These are phyloP conservation scores for Calonectria pauciramosa DNA, from an alignment of 2,329 filamentous ascomycete genomes.

Conservation along the genomic window DNA sequence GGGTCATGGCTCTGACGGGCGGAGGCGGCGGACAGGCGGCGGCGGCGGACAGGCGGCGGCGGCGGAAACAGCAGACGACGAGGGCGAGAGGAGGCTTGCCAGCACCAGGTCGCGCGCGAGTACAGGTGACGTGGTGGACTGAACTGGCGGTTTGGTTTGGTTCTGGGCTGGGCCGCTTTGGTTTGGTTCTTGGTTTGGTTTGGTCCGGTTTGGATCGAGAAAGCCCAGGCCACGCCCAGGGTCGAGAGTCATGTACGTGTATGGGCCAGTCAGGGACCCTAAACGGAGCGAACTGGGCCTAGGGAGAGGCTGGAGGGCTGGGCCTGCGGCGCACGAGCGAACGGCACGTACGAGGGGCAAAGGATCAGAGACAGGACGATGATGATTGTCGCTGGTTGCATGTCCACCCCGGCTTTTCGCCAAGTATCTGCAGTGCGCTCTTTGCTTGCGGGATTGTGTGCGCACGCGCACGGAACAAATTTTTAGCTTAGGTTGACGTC, in stretches of 20 bases:
- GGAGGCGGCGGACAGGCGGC: neutral
- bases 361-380: conserved; percentile 8
- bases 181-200: conserved; percentile 2
- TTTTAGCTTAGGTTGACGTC: conserved; percentile 18
- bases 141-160: neutral
- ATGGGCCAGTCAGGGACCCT: conserved; percentile 1
- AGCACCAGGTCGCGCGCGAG: neutral
- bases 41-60: neutral
- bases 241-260: conserved; percentile 5
- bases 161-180: neutral
- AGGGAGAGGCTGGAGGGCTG: conserved; percentile 4
- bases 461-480: conserved; percentile 24
- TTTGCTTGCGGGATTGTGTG: conserved; percentile 11
- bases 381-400: conserved; percentile 21
- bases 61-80: conserved; percentile 9
- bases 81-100: neutral
- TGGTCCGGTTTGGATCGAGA: neutral
- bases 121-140: conserved; percentile 11
- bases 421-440: neutral
- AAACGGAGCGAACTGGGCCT: neutral
- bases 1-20: conserved; percentile 18
- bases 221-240: conserved; percentile 4
- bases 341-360: conserved; percentile 10
- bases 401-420: neutral
- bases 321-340: neutral